Conservation (phyloP, 2,329 filamentous ascomycete genomes). For the Aspergillus unguis region DNA sequence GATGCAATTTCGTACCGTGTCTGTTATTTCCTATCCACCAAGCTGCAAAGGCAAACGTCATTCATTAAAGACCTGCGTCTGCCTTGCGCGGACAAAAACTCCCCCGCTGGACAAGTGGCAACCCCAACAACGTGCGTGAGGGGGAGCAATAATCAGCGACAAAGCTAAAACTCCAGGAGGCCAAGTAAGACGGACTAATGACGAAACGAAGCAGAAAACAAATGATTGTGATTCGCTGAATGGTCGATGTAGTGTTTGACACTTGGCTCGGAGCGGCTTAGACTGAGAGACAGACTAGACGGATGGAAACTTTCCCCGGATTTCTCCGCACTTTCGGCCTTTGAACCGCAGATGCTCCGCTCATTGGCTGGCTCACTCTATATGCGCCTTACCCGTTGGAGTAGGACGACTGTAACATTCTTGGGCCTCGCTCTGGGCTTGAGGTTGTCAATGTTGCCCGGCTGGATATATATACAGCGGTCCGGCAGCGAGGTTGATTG, state of each 20-base stretch:
- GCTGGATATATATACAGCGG: slow-evolving; percentile 1
- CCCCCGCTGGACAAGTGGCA: not conserved
- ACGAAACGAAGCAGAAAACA: not conserved
- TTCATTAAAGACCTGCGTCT: not conserved
- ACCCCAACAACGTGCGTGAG: not conserved
- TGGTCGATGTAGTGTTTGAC: not conserved
- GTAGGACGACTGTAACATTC: slow-evolving; percentile 3
- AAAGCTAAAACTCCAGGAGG: not conserved
- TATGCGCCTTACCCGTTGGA: not conserved
- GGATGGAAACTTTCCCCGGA: slow-evolving; percentile 5
- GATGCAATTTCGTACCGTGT: too few relatives aligned
- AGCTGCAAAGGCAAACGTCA: not conserved
- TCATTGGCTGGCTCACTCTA: slow-evolving; percentile 4
- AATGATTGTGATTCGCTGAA: not conserved
- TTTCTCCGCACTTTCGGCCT: slow-evolving; percentile 14
- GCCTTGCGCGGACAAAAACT: not conserved
- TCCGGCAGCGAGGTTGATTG: not conserved
- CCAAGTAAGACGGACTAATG: not conserved
- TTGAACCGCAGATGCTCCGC: slow-evolving; percentile 7
- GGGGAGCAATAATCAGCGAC: not conserved
- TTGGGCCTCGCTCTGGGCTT: not conserved
- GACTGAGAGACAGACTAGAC: not conserved
- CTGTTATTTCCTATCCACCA: too few relatives aligned
- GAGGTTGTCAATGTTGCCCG: not conserved
- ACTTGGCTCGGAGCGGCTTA: not conserved